Conservation (phyloP, 139 green algal genomes). For the Edaphochlamys debaryana region DNA sequence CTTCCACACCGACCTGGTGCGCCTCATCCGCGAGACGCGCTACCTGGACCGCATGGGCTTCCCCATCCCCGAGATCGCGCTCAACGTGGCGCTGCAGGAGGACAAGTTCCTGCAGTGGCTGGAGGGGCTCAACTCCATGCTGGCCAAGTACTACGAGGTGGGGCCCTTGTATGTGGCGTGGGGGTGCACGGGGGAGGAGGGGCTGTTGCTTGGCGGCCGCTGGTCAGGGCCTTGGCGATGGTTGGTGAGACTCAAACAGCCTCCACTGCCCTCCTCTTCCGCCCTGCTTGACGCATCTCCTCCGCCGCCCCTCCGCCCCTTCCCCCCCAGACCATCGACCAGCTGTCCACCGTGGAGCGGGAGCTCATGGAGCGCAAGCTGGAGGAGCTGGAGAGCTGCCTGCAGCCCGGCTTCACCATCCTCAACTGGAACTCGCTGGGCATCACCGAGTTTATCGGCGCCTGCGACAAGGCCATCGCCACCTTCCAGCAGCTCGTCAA, state of each 20-base stretch:
- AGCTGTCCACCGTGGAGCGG: conserved; percentile 71
- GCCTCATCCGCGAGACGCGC: conserved; percentile 84
- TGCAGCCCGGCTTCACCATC: conserved; percentile 83
- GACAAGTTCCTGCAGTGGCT: conserved; percentile 78
- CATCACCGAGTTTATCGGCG: conserved; percentile 86
- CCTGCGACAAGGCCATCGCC: conserved; percentile 81
- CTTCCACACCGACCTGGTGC: conserved; percentile 78
- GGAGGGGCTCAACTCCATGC: conserved; percentile 82
- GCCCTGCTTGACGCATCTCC: no score
- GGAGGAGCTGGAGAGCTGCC: conserved; percentile 67
- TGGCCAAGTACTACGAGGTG: conserved; percentile 78
- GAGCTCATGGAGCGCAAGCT: conserved; percentile 77
- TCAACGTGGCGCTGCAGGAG: conserved; percentile 87
- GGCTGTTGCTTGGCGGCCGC: no score
- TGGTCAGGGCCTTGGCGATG: no score
- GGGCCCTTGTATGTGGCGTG: no score
- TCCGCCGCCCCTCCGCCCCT: no score
- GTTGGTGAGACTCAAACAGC: neutral
- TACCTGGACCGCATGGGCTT: conserved; percentile 93
- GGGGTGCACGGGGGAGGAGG: no score
- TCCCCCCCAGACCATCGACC: conserved; percentile 57
- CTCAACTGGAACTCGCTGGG: conserved; percentile 94
- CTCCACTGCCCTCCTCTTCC: neutral
- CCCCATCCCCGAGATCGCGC: conserved; percentile 81
- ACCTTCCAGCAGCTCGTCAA: conserved; percentile 77